Evolutionary conservation across 2,329 filamentous ascomycete genomes (phyloP).

Genomic region (Cytospora chrysosperma): DNA sequence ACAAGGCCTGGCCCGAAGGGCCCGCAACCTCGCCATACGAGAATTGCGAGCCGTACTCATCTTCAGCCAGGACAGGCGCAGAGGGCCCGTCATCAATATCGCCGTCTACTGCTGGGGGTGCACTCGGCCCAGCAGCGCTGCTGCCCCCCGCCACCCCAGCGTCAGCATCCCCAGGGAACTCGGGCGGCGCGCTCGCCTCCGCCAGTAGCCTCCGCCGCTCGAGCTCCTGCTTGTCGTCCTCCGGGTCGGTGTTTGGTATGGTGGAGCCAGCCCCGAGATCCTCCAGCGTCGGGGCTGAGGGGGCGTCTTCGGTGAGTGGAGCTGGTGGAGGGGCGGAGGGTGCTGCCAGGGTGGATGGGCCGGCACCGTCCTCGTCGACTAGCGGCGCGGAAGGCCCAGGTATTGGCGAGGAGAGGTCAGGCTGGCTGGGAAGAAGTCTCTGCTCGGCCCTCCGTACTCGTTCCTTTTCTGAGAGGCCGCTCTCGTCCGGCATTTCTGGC

Average conservation of each 20-base stretch:
- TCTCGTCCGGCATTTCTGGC: conserved; percentile 59
- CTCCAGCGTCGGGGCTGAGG: conserved; percentile 46
- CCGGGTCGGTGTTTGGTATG: conserved; percentile 31
- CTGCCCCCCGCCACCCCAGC: conserved; percentile 31
- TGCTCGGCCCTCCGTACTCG: conserved; percentile 74
- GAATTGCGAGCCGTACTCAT: conserved; percentile 36
- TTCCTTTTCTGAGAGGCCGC: conserved; percentile 76
- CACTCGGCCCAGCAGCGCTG: conserved; percentile 23
- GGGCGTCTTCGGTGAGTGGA: conserved; percentile 7
- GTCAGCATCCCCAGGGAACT: conserved; percentile 54
- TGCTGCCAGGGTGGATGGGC: conserved; percentile 30
- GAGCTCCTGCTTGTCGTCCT: conserved; percentile 78
- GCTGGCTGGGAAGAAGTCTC: conserved; percentile 77
- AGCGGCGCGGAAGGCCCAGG: conserved; percentile 40
- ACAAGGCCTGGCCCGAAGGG: neutral
- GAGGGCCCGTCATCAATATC: conserved; percentile 40
- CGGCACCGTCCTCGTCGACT: conserved; percentile 42
- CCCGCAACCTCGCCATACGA: conserved; percentile 10
- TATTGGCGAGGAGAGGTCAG: conserved; percentile 44
- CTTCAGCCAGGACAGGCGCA: conserved; percentile 59
- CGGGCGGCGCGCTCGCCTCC: conserved; percentile 63
- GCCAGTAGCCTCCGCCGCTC: conserved; percentile 64
- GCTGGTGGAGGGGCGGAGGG: conserved; percentile 14
- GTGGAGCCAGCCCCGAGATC: conserved; percentile 37
- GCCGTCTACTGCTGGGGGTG: conserved; percentile 29